Evolutionary conservation across 352 stramenopile species (phyloP), one percentile per base, ranked within the genome.

Genomic region (Phytophthora quininea): DNA sequence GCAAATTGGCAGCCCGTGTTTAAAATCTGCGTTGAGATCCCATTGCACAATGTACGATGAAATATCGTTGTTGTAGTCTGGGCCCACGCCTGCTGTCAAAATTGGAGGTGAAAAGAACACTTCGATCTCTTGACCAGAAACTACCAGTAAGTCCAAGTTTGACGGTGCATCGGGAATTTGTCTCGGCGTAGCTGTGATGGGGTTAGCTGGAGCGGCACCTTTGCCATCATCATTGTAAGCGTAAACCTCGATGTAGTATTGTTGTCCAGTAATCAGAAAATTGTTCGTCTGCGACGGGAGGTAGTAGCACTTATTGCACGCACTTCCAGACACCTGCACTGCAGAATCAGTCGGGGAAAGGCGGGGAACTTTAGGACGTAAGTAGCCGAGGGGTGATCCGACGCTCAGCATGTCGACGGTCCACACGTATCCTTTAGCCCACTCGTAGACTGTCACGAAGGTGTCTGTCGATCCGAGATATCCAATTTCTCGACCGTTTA

Each of bases 11-110:
- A 82, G 72, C 0, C 83, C 85, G 53, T 95, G 87, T 56, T 88
- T 90, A 54, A 97, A 97, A 15, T 80, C 75, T 24, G 71, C 64
- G 3, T 62, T 62, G 11, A 83, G 66, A 49, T 98, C 90, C 91
- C 92, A 98, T 69, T 98, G 93, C 3, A 98, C 79, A 53, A 94
- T 86, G 66, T 97, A 98, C 5, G 84, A 82, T 30, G 79, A 85
- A 46, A 98, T 97, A 54, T 97, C 90, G 49, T 87, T 90, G 73
- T 92, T 93, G 59, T 85, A 84, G 43, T 82, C 79, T 8, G 86
- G 81, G 40, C 74, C 85, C 50, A 88, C 73, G 56, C 81, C 89
- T 43, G 73, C 71, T 2, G 74, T 64, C 6, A 92, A 56, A 0
- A 73, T 48, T 11, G 95, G 95, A 29, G 93, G 87, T 49, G 82